Base-by-base conservation (phyloP, 805 yeast species). In the Candida hungchunana region DNA sequence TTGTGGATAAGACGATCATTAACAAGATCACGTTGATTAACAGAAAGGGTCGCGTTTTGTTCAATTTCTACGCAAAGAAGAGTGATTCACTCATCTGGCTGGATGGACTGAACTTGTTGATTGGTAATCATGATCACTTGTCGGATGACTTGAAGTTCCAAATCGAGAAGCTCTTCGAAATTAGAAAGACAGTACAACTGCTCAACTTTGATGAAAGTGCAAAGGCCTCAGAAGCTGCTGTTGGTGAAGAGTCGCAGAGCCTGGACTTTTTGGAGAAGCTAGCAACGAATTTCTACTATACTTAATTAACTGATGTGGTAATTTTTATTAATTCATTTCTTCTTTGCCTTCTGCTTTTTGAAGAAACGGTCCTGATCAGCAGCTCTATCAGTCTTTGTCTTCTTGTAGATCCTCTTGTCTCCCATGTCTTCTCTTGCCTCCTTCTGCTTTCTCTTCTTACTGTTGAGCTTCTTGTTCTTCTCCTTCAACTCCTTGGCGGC, bases 301-400 rank as follows among this genome's bases (percentile, higher is more conserved):
- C 49, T 15, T 48, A 30, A 39, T 11, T 7, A 27, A 7, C 11
- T 20, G 23, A 8, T 20, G 7, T 20, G 11, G 11, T 20, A 20
- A 20, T 8, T 8, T 20, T 20, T 20, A 8, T 11, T 20, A 11
- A 20, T 22, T 29, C 26, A 33, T 32, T 26, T 26, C 37, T 46
- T 48, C 42, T 41, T 42, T 27, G 46, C 34, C 32, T 44, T 51
- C 39, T 49, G 52, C 34, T 49, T 49, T 46, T 49, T 51, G 44
- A 26, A 47, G 36, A 46, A 31, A 44, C 67, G 61, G 36, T 68
- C 63, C 51, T 72, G 78, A 50, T 73, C 76, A 8, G 53, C 60
- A 25, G 60, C 55, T 54, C 96, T 75, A 58, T 85, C 95, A 31
- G 53, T 63, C 59, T 79, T 77, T 7, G 96, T 88, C 67, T 88